Conservation (phyloP, 2,329 filamentous ascomycete species). For the Diplocarpon mali region DNA sequence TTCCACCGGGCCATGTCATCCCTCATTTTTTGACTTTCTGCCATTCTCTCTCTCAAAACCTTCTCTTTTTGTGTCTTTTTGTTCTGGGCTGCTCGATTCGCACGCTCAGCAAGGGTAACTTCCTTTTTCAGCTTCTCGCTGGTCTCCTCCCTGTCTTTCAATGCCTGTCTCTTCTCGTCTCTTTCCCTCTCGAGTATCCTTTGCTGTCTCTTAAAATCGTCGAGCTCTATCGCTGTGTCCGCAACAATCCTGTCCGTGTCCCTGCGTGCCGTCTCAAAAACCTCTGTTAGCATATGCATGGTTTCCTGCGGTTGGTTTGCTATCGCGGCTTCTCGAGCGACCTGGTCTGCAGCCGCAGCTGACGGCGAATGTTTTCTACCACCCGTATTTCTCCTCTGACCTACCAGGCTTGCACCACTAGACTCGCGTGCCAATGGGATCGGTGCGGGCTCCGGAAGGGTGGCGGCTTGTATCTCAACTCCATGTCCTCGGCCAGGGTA, state of each 20-base stretch:
- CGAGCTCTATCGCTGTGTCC: slow-evolving; percentile 60
- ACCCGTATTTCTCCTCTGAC: slow-evolving; percentile 53
- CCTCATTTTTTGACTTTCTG: slow-evolving; percentile 56
- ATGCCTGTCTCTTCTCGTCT: slow-evolving; percentile 62
- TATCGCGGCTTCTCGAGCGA: slow-evolving; percentile 7
- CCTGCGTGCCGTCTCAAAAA: slow-evolving; percentile 66
- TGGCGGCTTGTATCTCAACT: slow-evolving; percentile 49
- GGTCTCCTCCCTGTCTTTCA: slow-evolving; percentile 85
- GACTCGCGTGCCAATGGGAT: slow-evolving; percentile 53
- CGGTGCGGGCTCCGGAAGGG: slow-evolving; percentile 49
- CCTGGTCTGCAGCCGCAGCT: slow-evolving; percentile 31
- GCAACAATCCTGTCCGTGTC: slow-evolving; percentile 73
- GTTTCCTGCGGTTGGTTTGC: slow-evolving; percentile 51
- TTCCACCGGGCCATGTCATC: slow-evolving; percentile 62
- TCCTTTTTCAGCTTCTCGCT: slow-evolving; percentile 76
- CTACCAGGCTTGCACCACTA: slow-evolving; percentile 39
- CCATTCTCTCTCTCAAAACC: slow-evolving; percentile 54
- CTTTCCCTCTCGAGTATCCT: slow-evolving; percentile 65
- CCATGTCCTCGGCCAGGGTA: slow-evolving; percentile 31
- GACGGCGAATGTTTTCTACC: slow-evolving; percentile 69
- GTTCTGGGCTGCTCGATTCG: slow-evolving; percentile 71
- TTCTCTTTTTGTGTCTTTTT: slow-evolving; percentile 71
- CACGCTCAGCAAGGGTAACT: slow-evolving; percentile 66
- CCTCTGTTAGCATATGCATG: slow-evolving; percentile 68
- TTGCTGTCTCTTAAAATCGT: slow-evolving; percentile 54